These are phyloP conservation scores for Diaporthe sp. DNA, from an alignment of 2,329 filamentous ascomycete species.

Conservation along the genomic window DNA sequence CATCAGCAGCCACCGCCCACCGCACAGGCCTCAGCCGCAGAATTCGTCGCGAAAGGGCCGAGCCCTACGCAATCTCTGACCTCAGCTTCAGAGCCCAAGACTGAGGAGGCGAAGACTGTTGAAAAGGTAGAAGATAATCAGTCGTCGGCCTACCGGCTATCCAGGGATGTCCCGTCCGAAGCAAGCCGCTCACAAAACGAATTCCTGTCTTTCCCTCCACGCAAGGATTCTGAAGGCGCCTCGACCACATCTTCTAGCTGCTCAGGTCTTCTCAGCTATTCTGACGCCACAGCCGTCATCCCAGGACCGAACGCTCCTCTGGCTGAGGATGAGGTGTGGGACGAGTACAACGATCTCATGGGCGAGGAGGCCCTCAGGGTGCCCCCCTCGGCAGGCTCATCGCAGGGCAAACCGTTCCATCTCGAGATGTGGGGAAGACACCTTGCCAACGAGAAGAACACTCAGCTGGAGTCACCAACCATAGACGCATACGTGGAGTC, in stretches of 20 bases:
- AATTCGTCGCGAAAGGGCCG: constrained; percentile 64
- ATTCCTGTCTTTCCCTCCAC: constrained; percentile 81
- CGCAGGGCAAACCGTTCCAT: constrained; percentile 69
- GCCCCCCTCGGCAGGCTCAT: constrained; percentile 68
- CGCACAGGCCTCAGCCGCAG: constrained; percentile 50
- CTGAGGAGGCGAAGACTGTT: constrained; percentile 52
- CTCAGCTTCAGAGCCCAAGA: constrained; percentile 54
- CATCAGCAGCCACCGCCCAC: constrained; percentile 52
- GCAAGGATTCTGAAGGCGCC: constrained; percentile 73
- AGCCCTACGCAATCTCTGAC: constrained; percentile 56
- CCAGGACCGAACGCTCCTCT: constrained; percentile 73
- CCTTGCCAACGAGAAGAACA: constrained; percentile 52
- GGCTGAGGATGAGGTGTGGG: constrained; percentile 91
- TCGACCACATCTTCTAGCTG: constrained; percentile 74
- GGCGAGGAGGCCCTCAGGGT: constrained; percentile 69
- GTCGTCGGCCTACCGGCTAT: constrained; percentile 50
- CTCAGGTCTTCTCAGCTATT: constrained; percentile 72
- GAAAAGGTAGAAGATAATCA: constrained; percentile 51
- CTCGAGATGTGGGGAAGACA: constrained; percentile 63
- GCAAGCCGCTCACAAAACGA: constrained; percentile 61
- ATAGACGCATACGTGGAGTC: constrained; percentile 51
- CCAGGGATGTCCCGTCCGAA: constrained; percentile 50
- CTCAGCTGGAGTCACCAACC: constrained; percentile 64
- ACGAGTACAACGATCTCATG: constrained; percentile 92
- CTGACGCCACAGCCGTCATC: constrained; percentile 75